These are phyloP conservation scores for Emydomyces testavorans DNA, from an alignment of 2,329 filamentous ascomycete genomes.

Conservation along the genomic window DNA sequence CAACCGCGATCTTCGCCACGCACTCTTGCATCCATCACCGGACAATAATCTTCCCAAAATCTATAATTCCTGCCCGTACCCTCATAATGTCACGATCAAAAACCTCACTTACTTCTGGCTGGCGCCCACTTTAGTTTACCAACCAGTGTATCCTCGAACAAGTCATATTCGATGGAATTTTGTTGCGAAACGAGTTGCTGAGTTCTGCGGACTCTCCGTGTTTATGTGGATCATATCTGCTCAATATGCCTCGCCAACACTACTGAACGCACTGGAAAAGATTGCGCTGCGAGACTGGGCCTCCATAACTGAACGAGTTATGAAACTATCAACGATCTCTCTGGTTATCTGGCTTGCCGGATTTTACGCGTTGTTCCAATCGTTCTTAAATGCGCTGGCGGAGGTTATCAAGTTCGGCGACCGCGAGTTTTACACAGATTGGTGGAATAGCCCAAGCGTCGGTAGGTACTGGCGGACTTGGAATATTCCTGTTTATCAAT, in stretches of 20 bases:
- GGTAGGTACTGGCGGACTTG: constrained; percentile 88
- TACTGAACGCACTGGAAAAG: constrained; percentile 81
- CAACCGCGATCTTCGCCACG: constrained; percentile 86
- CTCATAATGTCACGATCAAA: constrained; percentile 72
- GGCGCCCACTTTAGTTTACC: constrained; percentile 91
- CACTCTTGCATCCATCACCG: constrained; percentile 65
- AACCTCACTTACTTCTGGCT: constrained; percentile 97
- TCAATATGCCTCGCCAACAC: constrained; percentile 82
- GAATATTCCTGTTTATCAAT: constrained; percentile 96
- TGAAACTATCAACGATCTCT: constrained; percentile 92
- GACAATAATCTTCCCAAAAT: constrained; percentile 64
- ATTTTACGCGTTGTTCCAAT: constrained; percentile 95
- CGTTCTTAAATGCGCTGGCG: constrained; percentile 77
- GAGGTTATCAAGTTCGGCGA: constrained; percentile 86
- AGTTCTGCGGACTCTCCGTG: constrained; percentile 64
- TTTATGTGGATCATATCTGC: constrained; percentile 94
- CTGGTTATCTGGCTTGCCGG: constrained; percentile 94
- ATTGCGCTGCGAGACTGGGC: constrained; percentile 68
- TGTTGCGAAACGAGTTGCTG: constrained; percentile 67
- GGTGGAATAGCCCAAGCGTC: constrained; percentile 89
- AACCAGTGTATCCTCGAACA: constrained; percentile 87
- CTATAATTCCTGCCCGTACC: constrained; percentile 76
- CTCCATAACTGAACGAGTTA: constrained; percentile 73
- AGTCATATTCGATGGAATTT: constrained; percentile 74
- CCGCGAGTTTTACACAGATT: constrained; percentile 88